Percentiles rank a stretch among this genome's conserved stretches.
Conservation (phyloP, 2,329 filamentous ascomycete genomes). For the Passalora sequoiae region DNA sequence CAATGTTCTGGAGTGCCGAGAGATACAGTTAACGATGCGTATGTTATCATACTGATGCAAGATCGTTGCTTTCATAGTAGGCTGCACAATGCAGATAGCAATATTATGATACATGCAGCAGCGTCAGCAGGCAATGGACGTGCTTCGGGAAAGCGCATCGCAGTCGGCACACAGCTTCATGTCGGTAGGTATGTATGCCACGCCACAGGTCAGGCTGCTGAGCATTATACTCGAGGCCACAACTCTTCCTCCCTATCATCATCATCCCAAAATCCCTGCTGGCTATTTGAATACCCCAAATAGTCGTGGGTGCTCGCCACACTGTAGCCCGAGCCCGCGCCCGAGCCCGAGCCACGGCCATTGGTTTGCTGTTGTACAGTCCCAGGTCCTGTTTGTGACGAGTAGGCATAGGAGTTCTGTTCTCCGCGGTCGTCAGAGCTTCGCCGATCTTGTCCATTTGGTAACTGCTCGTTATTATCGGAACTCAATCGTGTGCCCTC, state of each 20-base stretch:
- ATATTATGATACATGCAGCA: slow-evolving; percentile 4
- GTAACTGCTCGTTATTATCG: slow-evolving; percentile 14
- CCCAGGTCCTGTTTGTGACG: slow-evolving; percentile 7
- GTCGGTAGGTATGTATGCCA: neutral
- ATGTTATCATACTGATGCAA: too few species aligned
- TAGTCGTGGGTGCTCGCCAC: slow-evolving; percentile 34
- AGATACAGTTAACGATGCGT: too few species aligned
- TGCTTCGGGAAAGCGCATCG: neutral
- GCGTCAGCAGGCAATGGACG: neutral
- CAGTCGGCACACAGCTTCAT: neutral
- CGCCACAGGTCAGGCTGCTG: neutral
- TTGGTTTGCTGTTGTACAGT: slow-evolving; percentile 16
- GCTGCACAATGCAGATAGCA: neutral
- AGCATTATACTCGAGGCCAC: slow-evolving; percentile 30
- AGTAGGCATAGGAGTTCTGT: slow-evolving; percentile 18
- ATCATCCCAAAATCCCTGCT: slow-evolving; percentile 30
- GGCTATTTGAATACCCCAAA: slow-evolving; percentile 31
- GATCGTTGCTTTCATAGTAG: neutral
- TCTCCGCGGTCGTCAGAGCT: slow-evolving; percentile 25
- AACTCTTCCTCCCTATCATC: slow-evolving; percentile 28
- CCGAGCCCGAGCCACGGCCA: too few species aligned
- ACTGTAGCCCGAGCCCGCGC: slow-evolving; percentile 25
- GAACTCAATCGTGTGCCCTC: slow-evolving; percentile 15
- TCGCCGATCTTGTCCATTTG: slow-evolving; percentile 20
- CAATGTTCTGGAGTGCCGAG: too few species aligned